Percentiles rank a stretch among this genome's conserved stretches.
Conservation (phyloP, 2,329 filamentous ascomycete genomes). For the Zopfia rhizophila region DNA sequence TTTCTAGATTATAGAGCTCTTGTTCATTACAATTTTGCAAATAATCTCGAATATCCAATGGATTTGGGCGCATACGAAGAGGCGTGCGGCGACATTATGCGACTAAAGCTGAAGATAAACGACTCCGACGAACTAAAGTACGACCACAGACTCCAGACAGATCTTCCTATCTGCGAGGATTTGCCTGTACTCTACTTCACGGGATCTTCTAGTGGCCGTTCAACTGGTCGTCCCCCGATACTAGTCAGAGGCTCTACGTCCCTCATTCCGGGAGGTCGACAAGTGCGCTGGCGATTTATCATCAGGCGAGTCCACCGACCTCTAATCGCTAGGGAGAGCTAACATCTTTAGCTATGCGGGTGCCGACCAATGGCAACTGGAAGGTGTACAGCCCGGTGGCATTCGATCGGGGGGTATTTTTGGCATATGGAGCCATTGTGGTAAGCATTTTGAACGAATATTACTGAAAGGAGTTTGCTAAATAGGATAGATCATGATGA, state of each 20-base stretch:
- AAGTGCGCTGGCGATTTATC: constrained; percentile 37
- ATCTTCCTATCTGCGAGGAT: constrained; percentile 33
- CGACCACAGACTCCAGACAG: constrained; percentile 26
- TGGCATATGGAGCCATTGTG: constrained; percentile 33
- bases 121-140: constrained; percentile 25
- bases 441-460: constrained; percentile 5
- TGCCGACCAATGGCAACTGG: constrained; percentile 37
- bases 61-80: constrained; percentile 24
- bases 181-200: constrained; percentile 32
- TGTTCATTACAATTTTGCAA: constrained; percentile 32
- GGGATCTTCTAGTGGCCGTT: constrained; percentile 24
- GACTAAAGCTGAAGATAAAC: constrained; percentile 23
- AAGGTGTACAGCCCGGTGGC: constrained; percentile 36
- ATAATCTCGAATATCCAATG: constrained; percentile 23
- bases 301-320: constrained; percentile 25
- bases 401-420: constrained; percentile 35
- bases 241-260: constrained; percentile 26
- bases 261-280: constrained; percentile 24
- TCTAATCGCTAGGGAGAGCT: neutral
- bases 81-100: constrained; percentile 32
- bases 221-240: constrained; percentile 20
- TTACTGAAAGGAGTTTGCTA: neutral
- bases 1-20: constrained; percentile 35
- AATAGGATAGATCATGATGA: constrained; percentile 28
- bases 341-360: constrained; percentile 26